Base-by-base conservation (phyloP, 2,329 filamentous ascomycete species). In the Cercospora berteroae region DNA sequence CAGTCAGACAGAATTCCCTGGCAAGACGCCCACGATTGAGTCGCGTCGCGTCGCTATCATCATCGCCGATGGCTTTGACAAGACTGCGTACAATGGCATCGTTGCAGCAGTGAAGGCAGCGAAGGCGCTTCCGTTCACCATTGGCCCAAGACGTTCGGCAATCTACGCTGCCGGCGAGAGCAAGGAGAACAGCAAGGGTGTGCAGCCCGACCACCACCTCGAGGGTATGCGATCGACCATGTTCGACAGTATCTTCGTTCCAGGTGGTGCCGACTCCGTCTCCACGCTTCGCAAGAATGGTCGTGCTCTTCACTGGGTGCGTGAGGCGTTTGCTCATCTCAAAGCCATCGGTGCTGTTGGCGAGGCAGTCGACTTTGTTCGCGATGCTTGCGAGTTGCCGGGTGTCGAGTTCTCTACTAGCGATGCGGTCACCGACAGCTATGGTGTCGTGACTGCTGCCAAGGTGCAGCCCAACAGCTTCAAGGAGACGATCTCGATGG, bases 281-380 rank as follows among this genome's bases (percentile, higher is more conserved):
- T 81, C 85, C 62, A 87, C 87, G 0, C 84, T 95, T 0, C 80
- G 84, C 65, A 87, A 88, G 81, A 92, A 85, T 68, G 91, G 92
- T 0, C 88, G 91, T 18, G 90, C 90, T 0, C 75, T 90, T 1
- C 89, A 94, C 81, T 95, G 90, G 87, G 81, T 94, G 4, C 86
- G 90, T 2, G 92, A 95, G 77, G 89, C 91, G 0, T 95, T 94
- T 72, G 91, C 91, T 0, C 92, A 95, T 70, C 83, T 93, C 60
- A 95, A 95, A 82, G 82, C 90, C 1, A 90, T 95, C 25, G 92
- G 88, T 1, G 92, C 89, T 0, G 90, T 89, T 0, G 91, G 90
- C 0, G 90, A 93, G 75, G 91, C 84, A 0, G 86, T 92, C 0
- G 81, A 86, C 2, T 81, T 94, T 48, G 83, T 94, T 29, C 78